Base-by-base conservation (phyloP, 2,329 filamentous ascomycete species). In the Sclerotinia sclerotiorum region DNA sequence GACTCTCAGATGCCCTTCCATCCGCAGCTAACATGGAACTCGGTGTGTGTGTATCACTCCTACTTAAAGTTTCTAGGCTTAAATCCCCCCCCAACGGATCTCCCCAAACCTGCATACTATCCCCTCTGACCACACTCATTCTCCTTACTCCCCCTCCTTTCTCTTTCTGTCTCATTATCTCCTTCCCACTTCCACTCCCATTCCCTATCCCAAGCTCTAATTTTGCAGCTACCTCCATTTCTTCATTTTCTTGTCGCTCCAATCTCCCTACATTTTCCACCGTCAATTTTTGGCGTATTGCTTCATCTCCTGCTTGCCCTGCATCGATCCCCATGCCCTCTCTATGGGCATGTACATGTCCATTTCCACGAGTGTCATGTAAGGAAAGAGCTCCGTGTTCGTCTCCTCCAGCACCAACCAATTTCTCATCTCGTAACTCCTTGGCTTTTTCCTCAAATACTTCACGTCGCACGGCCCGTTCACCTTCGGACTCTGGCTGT, bases 371-470 rank as follows among this genome's bases (percentile, higher is more conserved):
- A 2, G 32, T 55, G 13, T 32, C 54, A 57, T 57, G 54, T 7
- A 56, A n/a, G 27, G 32, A 44, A 5, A 44, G 24, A 46, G 24
- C 32, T 3, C 54, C 54, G 24, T 66, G 39, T 6, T 57, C 54
- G 39, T 58, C 64, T 27, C 71, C 71, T 10, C 74, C 74, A 6
- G 73, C 74, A 11, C 71, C 71, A 21, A 87, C 78, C 24, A 87
- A 75, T 72, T 85, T 86, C 69, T 85, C 82, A 72, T 87, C 84
- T 21, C 85, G 79, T 5, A 87, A 76, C 61, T 79, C 77, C 35
- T 82, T 82, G 3, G 85, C 85, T 75, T 84, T 84, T 72, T 87
- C 85, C 75, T 86, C 84, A 10, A 83, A 82, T 21, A 81, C 77
- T 60, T 82, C 81, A n/a, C 83, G 79, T 60, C 81, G 76, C 67